phyloP scores from a whole-genome alignment of 176 grass and related monocot genomes.

The Eleusine indica region DNA sequence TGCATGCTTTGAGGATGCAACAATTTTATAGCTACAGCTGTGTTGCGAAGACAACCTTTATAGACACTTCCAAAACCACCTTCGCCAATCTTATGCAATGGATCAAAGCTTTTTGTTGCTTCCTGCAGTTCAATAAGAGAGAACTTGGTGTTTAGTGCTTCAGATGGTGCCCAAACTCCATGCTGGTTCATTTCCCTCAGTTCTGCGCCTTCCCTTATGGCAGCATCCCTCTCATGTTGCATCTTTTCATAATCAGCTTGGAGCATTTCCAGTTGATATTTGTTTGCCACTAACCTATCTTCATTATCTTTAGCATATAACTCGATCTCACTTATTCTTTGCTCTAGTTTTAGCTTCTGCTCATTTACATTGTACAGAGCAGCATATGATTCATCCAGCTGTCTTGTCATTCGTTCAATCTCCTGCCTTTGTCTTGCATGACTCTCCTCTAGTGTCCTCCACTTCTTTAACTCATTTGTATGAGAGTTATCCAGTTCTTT shows the following conservation, averaged over 20 bases:
- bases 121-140: slow-evolving; percentile 48
- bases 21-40: slow-evolving; percentile 60
- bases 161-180: not conserved
- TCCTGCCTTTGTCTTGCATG: slow-evolving; percentile 13
- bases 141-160: slow-evolving; percentile 51
- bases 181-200: slow-evolving; percentile 35
- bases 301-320: slow-evolving; percentile 40
- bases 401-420: slow-evolving; percentile 8
- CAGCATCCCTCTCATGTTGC: slow-evolving; percentile 43
- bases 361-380: slow-evolving; percentile 15
- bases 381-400: slow-evolving; percentile 18
- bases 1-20: slow-evolving; percentile 51
- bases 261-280: slow-evolving; percentile 35
- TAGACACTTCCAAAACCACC: slow-evolving; percentile 62
- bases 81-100: slow-evolving; percentile 52
- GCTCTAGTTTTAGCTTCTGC: slow-evolving; percentile 12
- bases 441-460: slow-evolving; percentile 2
- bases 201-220: slow-evolving; percentile 35
- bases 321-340: slow-evolving; percentile 32
- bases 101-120: slow-evolving; percentile 48
- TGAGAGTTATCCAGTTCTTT: slow-evolving; percentile 23
- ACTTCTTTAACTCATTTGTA: not conserved
- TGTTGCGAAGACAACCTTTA: slow-evolving; percentile 57
- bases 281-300: slow-evolving; percentile 38
- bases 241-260: slow-evolving; percentile 43